These are phyloP conservation scores for Termitomyces sp. DNA, from an alignment of 768 basidiomycete genomes.

Conservation along the genomic window DNA sequence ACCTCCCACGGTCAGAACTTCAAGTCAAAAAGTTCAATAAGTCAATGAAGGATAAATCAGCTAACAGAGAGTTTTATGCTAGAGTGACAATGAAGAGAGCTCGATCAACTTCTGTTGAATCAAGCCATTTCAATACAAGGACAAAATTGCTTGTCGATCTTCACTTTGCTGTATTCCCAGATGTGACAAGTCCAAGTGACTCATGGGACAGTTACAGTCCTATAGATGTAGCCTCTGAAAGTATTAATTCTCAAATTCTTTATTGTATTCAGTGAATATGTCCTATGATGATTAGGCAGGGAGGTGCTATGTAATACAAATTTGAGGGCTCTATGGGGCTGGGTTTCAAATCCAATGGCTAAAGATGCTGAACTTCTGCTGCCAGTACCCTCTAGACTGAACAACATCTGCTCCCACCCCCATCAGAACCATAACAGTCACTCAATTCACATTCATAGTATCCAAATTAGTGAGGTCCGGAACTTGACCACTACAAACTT, in stretches of 20 bases:
- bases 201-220: neutral
- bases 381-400: too few relatives aligned
- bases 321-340: too few relatives aligned
- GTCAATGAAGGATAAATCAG: slow-evolving; percentile 14
- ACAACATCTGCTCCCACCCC: too few relatives aligned
- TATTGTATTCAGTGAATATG: too few relatives aligned
- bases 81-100: too few relatives aligned
- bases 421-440: neutral
- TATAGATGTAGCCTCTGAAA: neutral
- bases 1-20: slow-evolving; percentile 5
- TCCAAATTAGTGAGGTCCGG: neutral
- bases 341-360: too few relatives aligned
- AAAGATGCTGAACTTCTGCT: too few relatives aligned
- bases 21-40: too few relatives aligned
- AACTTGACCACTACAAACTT: neutral
- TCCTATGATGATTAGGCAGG: too few relatives aligned
- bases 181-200: neutral
- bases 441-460: neutral
- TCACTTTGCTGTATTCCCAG: neutral
- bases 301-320: too few relatives aligned
- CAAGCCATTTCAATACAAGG: neutral
- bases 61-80: slow-evolving; percentile 28
- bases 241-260: neutral
- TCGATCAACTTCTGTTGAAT: slow-evolving; percentile 1
- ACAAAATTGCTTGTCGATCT: neutral